These are phyloP conservation scores for Geoglossum cookeanum DNA, from an alignment of 2,329 filamentous ascomycete species.

Conservation along the genomic window DNA sequence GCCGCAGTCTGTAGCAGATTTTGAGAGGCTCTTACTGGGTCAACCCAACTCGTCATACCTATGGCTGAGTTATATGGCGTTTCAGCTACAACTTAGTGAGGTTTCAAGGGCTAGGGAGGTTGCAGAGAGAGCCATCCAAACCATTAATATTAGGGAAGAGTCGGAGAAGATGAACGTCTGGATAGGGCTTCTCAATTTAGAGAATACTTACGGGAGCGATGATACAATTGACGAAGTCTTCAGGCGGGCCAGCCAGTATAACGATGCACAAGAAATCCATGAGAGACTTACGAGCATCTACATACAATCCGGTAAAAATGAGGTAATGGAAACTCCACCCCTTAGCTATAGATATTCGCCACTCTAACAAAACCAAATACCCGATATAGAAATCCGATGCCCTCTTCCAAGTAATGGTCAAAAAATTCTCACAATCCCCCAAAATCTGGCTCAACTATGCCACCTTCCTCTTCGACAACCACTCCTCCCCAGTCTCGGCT, in stretches of 20 bases:
- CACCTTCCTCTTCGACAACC: constrained; percentile 67
- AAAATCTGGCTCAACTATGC: constrained; percentile 90
- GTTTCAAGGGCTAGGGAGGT: constrained; percentile 73
- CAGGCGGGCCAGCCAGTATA: constrained; percentile 82
- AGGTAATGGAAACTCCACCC: constrained; percentile 33
- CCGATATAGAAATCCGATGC: constrained; percentile 56
- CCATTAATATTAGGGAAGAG: constrained; percentile 80
- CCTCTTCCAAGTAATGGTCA: constrained; percentile 69
- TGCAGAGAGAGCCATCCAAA: constrained; percentile 74
- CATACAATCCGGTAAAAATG: constrained; percentile 72
- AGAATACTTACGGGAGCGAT: constrained; percentile 74
- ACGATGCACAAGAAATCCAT: constrained; percentile 77
- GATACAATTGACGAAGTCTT: constrained; percentile 72
- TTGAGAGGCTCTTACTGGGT: constrained; percentile 77
- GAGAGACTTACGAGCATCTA: constrained; percentile 85
- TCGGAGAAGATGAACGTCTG: constrained; percentile 88
- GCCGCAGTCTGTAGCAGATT: constrained; percentile 78
- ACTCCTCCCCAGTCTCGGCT: constrained; percentile 49
- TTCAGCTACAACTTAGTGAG: constrained; percentile 84
- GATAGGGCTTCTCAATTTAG: constrained; percentile 85
- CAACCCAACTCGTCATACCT: constrained; percentile 84
- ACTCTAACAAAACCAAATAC: background rate
- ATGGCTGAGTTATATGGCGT: constrained; percentile 98
- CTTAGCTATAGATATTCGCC: background rate
- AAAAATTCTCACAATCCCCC: constrained; percentile 66